phyloP scores from a whole-genome alignment of 495 filamentous ascomycete species.

The Pyrenula aspistea region DNA sequence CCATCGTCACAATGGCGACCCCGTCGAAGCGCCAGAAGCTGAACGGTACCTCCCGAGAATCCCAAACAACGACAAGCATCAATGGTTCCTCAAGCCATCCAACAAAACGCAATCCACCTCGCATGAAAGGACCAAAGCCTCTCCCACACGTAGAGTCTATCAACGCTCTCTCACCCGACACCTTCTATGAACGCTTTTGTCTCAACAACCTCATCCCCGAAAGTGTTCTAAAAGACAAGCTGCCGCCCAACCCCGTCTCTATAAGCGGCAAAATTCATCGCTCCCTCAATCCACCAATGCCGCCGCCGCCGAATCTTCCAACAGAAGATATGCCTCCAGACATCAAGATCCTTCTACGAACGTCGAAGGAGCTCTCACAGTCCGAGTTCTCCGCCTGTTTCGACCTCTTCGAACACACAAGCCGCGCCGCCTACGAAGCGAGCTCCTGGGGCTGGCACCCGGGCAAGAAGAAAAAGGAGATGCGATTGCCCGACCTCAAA shows the following conservation, averaged over 20 bases:
- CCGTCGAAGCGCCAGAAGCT: no score
- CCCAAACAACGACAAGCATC: no score
- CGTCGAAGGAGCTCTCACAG: constrained; percentile 29
- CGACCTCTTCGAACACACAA: constrained; percentile 58
- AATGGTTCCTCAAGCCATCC: no score
- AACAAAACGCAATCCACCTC: not conserved
- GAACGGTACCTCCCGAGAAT: no score
- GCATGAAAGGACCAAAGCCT: constrained; percentile 1
- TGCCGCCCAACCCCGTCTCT: constrained; percentile 25
- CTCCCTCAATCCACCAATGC: constrained; percentile 16
- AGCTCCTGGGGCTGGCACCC: constrained; percentile 62
- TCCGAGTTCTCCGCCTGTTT: constrained; percentile 56
- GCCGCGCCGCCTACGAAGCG: constrained; percentile 48
- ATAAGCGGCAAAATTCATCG: constrained; percentile 23
- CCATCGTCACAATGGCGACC: no score
- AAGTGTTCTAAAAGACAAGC: constrained; percentile 1
- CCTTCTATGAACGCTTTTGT: constrained; percentile 16
- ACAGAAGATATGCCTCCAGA: not conserved
- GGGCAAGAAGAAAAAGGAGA: constrained; percentile 57
- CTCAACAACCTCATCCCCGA: not conserved
- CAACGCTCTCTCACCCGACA: constrained; percentile 20
- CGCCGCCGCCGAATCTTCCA: not conserved
- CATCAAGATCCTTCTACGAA: constrained; percentile 29
- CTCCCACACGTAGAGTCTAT: constrained; percentile 30
- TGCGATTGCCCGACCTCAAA: constrained; percentile 57